Percentiles rank a stretch among this genome's conserved stretches.
phyloP scores from a whole-genome alignment of 805 yeast genomes.

The Wickerhamiella hasegawae region DNA sequence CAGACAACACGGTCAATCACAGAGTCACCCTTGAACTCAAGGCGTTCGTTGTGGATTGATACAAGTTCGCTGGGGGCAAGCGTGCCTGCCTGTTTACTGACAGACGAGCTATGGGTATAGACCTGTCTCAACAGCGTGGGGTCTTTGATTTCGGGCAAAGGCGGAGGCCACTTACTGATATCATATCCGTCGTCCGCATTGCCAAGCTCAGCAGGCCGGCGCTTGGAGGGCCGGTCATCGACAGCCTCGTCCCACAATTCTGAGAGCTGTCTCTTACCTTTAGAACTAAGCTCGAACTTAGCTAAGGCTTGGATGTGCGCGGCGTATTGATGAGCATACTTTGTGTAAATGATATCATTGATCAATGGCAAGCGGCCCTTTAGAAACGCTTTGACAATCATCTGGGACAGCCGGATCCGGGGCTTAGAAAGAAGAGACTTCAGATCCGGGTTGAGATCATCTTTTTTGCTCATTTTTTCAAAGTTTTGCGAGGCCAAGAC shows the following conservation, averaged over 20 bases:
- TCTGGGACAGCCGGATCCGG: slow-evolving; percentile 43
- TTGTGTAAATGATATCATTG: slow-evolving; percentile 43
- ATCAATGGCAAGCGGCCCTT: slow-evolving; percentile 35
- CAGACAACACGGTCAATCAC: slow-evolving; percentile 62
- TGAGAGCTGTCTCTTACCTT: too few species aligned
- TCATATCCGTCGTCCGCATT: slow-evolving; percentile 1
- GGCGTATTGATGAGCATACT: too few species aligned
- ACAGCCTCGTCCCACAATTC: too few species aligned
- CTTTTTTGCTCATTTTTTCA: slow-evolving; percentile 15
- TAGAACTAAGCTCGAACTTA: too few species aligned
- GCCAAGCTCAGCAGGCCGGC: too few species aligned
- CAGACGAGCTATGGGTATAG: slow-evolving; percentile 58
- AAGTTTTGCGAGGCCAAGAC: slow-evolving; percentile 27
- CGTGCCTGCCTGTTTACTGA: slow-evolving; percentile 31
- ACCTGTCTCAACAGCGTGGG: slow-evolving; percentile 48
- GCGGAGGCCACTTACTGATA: slow-evolving; percentile 37
- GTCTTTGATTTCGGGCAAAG: slow-evolving; percentile 49
- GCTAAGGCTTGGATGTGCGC: too few species aligned
- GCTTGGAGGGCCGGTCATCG: too few species aligned
- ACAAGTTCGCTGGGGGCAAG: slow-evolving; percentile 22
- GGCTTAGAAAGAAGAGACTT: slow-evolving; percentile 35
- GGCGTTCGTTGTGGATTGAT: slow-evolving; percentile 61
- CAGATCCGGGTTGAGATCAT: slow-evolving; percentile 27
- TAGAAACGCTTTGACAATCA: slow-evolving; percentile 37
- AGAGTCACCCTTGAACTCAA: slow-evolving; percentile 86